phyloP scores from a whole-genome alignment of 441 rosid genomes.

The Adansonia gregorii region DNA sequence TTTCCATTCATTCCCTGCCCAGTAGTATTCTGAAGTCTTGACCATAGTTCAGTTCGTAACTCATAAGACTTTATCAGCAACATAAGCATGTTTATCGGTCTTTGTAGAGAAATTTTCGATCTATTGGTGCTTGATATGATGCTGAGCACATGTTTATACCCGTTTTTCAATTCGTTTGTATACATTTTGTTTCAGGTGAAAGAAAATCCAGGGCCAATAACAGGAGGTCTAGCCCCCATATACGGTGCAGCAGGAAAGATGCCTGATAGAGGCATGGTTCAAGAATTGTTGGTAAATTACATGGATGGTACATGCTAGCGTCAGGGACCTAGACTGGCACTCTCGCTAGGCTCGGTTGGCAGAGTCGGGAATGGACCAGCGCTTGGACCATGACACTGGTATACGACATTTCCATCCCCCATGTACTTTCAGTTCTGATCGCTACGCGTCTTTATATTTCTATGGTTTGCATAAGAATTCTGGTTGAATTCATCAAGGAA shows the following conservation, averaged over 20 bases:
- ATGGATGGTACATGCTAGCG: constrained; percentile 81
- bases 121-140: not conserved
- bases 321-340: too few relatives aligned
- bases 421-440: too few relatives aligned
- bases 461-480: too few relatives aligned
- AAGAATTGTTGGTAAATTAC: constrained; percentile 76
- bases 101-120: not conserved
- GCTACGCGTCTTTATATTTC: too few relatives aligned
- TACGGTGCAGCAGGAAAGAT: constrained; percentile 95
- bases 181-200: constrained; percentile 56
- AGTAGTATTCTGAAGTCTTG: not conserved
- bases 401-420: too few relatives aligned
- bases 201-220: constrained; percentile 82
- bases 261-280: constrained; percentile 83
- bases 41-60: too few relatives aligned
- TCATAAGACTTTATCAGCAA: not conserved
- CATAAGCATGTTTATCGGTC: not conserved
- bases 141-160: not conserved
- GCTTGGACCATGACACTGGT: too few relatives aligned
- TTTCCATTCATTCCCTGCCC: not conserved
- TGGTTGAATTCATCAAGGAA: too few relatives aligned
- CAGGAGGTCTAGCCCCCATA: constrained; percentile 85
- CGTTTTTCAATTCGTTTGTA: not conserved
- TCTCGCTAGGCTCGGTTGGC: too few relatives aligned
- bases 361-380: too few relatives aligned